These are phyloP conservation scores for Dissophora globulifera DNA, from an alignment of 192 early-diverging fungal species.

Conservation along the genomic window DNA sequence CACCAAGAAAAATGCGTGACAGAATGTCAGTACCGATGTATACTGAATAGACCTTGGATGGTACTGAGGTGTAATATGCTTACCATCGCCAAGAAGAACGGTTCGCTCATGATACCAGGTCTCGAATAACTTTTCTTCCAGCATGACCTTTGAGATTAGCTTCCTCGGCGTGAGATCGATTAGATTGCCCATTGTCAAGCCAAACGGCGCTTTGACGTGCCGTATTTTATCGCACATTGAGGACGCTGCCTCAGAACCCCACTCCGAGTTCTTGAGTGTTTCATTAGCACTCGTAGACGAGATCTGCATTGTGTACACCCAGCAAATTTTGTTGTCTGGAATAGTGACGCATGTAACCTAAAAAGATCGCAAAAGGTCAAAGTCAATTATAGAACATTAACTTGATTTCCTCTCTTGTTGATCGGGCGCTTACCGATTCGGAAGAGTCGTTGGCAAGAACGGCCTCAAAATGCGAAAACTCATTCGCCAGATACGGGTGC, in stretches of 20 bases:
- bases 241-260: slow-evolving; percentile 37
- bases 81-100: slow-evolving; percentile 38
- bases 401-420: not conserved
- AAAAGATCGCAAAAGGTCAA: not conserved
- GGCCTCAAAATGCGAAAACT: slow-evolving; percentile 23
- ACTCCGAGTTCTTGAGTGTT: slow-evolving; percentile 37
- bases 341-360: slow-evolving; percentile 37
- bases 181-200: slow-evolving; percentile 29
- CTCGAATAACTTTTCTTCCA: slow-evolving; percentile 40
- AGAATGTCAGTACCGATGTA: not conserved
- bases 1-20: not conserved
- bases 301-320: slow-evolving; percentile 24
- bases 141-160: slow-evolving; percentile 40
- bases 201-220: slow-evolving; percentile 31
- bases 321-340: slow-evolving; percentile 40
- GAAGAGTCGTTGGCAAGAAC: slow-evolving; percentile 30
- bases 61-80: not conserved
- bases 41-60: not conserved
- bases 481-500: slow-evolving; percentile 7
- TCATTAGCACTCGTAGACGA: slow-evolving; percentile 4
- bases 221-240: slow-evolving; percentile 32
- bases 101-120: slow-evolving; percentile 30
- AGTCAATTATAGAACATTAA: too few species aligned
- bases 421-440: slow-evolving; percentile 17
- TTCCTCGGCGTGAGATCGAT: slow-evolving; percentile 33